Conservation (phyloP, 805 yeast species). For the Wickerhamiella nectarea region DNA sequence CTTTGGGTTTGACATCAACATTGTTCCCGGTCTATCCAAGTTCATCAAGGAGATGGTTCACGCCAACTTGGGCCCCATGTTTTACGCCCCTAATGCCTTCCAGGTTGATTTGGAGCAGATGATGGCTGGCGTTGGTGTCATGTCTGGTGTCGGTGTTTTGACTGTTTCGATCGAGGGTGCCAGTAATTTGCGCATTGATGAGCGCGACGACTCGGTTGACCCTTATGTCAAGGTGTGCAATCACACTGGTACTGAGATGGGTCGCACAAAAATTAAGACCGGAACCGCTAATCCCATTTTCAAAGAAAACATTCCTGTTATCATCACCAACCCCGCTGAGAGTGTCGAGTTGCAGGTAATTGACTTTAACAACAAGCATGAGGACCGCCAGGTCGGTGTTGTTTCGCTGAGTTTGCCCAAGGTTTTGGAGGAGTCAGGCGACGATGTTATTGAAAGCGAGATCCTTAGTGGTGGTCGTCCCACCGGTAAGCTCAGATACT, state of each 20-base stretch:
- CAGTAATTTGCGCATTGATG: constrained; percentile 49
- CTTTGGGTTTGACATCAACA: constrained; percentile 71
- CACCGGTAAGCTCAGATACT: constrained; percentile 61
- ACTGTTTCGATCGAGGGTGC: constrained; percentile 58
- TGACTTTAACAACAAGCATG: constrained; percentile 65
- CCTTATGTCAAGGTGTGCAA: constrained; percentile 70
- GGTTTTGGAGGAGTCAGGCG: constrained; percentile 36
- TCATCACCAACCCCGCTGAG: constrained; percentile 64
- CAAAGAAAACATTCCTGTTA: constrained; percentile 63
- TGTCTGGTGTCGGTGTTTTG: constrained; percentile 77
- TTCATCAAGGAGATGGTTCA: constrained; percentile 73
- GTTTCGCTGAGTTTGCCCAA: constrained; percentile 60
- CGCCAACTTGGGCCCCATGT: constrained; percentile 77
- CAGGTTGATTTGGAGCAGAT: constrained; percentile 86
- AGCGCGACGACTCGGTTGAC: constrained; percentile 62
- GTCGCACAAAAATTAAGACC: constrained; percentile 51
- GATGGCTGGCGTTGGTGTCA: constrained; percentile 64
- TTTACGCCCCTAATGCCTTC: constrained; percentile 81
- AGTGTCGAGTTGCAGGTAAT: constrained; percentile 58
- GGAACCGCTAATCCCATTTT: constrained; percentile 66
- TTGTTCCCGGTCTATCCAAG: constrained; percentile 75
- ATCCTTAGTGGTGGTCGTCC: constrained; percentile 72
- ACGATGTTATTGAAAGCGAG: constrained; percentile 38
- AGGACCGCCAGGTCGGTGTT: constrained; percentile 71
- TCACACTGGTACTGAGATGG: constrained; percentile 37